A percentile compares a stretch with the other conserved stretches of the same genome.
phyloP scores from a whole-genome alignment of 2,329 filamentous ascomycete genomes.

The Venturia aucupariae region DNA sequence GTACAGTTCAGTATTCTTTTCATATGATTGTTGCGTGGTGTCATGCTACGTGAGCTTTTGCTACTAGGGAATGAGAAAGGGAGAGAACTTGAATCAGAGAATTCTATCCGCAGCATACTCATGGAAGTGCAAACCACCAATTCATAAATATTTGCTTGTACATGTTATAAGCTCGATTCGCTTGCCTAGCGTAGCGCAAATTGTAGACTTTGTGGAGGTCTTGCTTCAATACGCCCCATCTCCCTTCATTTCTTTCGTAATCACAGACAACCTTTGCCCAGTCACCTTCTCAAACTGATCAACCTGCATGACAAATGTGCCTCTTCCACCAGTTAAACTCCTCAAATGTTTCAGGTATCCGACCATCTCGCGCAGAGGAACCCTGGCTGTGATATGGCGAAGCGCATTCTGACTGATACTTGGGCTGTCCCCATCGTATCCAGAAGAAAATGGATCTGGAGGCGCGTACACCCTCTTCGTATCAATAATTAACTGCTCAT shows the following conservation, averaged over 20 bases:
- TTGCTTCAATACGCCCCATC: not conserved
- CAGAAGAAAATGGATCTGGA: slow-evolving; percentile 62
- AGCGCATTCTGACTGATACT: slow-evolving; percentile 21
- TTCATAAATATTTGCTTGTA: too few species aligned
- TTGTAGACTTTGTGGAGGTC: not conserved
- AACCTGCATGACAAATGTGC: slow-evolving; percentile 66
- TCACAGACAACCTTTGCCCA: slow-evolving; percentile 48
- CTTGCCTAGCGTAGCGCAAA: too few species aligned
- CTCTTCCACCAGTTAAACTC: slow-evolving; percentile 78
- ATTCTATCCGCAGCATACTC: too few species aligned
- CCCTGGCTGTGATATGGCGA: slow-evolving; percentile 67
- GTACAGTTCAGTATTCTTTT: too few species aligned
- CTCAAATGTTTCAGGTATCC: slow-evolving; percentile 84
- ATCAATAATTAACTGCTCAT: slow-evolving; percentile 46
- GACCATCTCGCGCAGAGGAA: slow-evolving; percentile 94
- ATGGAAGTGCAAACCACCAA: too few species aligned
- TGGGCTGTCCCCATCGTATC: slow-evolving; percentile 17
- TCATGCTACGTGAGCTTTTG: not conserved
- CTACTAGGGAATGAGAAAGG: too few species aligned
- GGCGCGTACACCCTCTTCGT: slow-evolving; percentile 73
- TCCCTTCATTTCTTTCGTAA: slow-evolving; percentile 31
- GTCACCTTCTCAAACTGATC: slow-evolving; percentile 63
- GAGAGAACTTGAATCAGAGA: too few species aligned
- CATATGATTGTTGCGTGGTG: too few species aligned
- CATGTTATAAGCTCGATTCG: too few species aligned